Evolutionary conservation across 1,284 basidiomycete species (phyloP), one percentile per base, ranked within the genome.

Genomic region (Pyrrhoderma noxium): DNA sequence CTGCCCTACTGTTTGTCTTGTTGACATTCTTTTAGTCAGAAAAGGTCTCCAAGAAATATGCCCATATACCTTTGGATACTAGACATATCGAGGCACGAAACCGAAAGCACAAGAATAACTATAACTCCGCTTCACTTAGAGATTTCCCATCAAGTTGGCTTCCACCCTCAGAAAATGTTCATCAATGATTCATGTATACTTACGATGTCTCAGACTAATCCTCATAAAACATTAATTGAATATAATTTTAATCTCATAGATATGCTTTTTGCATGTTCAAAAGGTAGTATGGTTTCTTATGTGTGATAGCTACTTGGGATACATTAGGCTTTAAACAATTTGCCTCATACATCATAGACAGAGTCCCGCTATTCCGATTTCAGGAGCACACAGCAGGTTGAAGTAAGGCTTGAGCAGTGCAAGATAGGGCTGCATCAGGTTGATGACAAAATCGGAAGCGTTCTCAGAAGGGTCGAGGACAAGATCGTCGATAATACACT

Each of bases 391-490:
- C 13, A 23, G 27, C 27, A 5, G 27, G 5, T 31, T 11, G 27
- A 31, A 31, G 36, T 25, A 54, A 22, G 16, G 3, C 35, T 19
- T 23, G 23, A 19, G 64, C 64, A 21, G 61, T 54, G 2, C 49
- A 56, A 43, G 62, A 56, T 21, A 53, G 11, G 68, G 71, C 36
- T 60, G 47, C 14, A 79, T 55, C 2, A 52, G 57, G 55, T 79
- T 76, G 56, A 81, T 57, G 9, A 71, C 43, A 3, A 58, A 71
- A 58, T 83, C 81, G 18, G 69, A 65, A 14, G 76, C 35, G 57
- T 79, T 72, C 61, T 80, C 77, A 1, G 65, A 58, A 1, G 62
- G 59, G 58, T 83, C 66, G 25, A 82, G 65, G 5, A 72, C 41
- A 5, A 11, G n/a, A 2, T 65, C 63, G 52, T 74, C 72, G 18